These are phyloP conservation scores for Ustilago sp. DNA, from an alignment of 1,284 basidiomycete species.

Conservation along the genomic window DNA sequence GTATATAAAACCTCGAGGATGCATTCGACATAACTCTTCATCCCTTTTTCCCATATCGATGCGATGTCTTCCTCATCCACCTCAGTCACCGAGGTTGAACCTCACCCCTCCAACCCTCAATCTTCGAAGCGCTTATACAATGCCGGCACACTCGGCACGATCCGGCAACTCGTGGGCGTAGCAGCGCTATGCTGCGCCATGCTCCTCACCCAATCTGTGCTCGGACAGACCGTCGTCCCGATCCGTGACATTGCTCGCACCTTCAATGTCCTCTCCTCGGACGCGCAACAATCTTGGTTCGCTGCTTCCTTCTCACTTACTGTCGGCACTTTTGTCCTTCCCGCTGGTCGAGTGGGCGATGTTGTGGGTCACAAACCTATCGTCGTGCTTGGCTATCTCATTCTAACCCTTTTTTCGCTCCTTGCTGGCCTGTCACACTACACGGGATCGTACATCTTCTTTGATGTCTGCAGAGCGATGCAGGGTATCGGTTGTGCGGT, in stretches of 20 bases:
- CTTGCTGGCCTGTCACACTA: constrained; percentile 52
- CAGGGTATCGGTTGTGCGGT: constrained; percentile 56
- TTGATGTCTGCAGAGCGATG: constrained; percentile 59
- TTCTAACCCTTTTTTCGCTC: constrained; percentile 41
- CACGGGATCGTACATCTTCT: constrained; percentile 48
- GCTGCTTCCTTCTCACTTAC: constrained; percentile 57
- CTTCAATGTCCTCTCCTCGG: constrained; percentile 30
- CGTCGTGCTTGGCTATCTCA: constrained; percentile 49
- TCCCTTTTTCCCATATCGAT: not conserved
- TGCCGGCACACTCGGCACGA: constrained; percentile 23
- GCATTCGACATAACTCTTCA: not conserved
- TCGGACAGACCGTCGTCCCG: constrained; percentile 41
- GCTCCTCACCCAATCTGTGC: constrained; percentile 51
- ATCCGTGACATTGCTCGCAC: constrained; percentile 33
- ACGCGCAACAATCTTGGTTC: constrained; percentile 51
- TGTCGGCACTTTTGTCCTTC: constrained; percentile 59
- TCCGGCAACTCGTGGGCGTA: constrained; percentile 35
- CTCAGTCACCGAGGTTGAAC: constrained; percentile 5
- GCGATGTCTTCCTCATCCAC: constrained; percentile 10
- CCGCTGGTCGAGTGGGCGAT: constrained; percentile 57
- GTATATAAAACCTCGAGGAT: constrained; percentile 8
- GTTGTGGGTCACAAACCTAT: constrained; percentile 50
- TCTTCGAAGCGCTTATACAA: constrained; percentile 26
- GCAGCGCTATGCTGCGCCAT: constrained; percentile 35
- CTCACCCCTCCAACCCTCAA: not conserved